Conservation (phyloP, 108 stramenopile species). For the Schizochytrium sp. region DNA sequence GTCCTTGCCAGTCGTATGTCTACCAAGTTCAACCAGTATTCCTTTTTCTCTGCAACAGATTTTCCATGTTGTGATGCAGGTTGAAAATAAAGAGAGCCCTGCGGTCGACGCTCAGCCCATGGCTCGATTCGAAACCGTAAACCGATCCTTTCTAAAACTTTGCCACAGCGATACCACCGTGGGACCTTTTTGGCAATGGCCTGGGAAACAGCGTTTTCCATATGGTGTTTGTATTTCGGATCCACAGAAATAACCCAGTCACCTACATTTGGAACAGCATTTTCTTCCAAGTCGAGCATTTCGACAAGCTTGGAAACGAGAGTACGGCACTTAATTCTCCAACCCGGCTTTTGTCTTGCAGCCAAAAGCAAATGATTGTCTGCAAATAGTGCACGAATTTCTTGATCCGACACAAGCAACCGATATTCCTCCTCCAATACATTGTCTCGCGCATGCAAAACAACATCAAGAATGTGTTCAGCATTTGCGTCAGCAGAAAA, state of each 20-base stretch:
- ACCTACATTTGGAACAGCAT: background rate
- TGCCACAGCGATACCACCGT: background rate
- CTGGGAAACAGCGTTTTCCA: background rate
- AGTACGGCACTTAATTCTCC: constrained; percentile 8
- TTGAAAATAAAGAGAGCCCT: constrained; percentile 11
- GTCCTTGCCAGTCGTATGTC: background rate
- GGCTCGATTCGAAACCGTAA: background rate
- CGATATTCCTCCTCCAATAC: background rate
- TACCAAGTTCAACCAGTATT: background rate
- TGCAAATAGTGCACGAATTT: constrained; percentile 23
- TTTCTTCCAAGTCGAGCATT: constrained; percentile 1
- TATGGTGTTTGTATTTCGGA: background rate
- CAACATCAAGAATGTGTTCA: background rate
- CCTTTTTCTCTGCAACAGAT: background rate
- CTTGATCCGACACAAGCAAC: background rate
- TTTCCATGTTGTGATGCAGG: background rate
- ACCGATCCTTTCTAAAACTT: constrained; percentile 2
- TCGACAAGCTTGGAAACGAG: background rate
- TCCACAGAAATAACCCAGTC: constrained; percentile 35
- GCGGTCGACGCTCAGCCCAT: background rate
- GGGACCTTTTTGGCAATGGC: constrained; percentile 5
- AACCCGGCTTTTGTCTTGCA: background rate
- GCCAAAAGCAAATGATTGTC: constrained; percentile 1
- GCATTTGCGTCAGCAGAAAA: background rate
- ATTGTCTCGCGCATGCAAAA: background rate